Evolutionary conservation across 495 filamentous ascomycete genomes (phyloP), one percentile per base, ranked within the genome.

Genomic region (Neurospora sp.): DNA sequence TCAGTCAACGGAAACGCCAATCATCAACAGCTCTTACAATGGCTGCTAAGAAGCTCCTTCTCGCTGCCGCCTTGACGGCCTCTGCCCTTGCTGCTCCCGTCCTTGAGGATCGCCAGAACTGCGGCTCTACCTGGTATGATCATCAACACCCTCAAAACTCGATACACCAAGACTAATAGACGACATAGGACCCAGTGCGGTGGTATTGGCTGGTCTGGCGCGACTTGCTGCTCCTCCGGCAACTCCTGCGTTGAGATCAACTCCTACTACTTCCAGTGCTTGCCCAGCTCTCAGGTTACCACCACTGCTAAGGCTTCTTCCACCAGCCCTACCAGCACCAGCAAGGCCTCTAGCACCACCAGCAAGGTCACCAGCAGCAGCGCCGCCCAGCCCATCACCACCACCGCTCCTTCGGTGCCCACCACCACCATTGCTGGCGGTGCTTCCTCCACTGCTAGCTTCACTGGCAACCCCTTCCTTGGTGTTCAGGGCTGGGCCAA

Each of bases 401-500:
- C 74, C 3, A 40, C 59, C 17, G 37, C 74, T 27, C 39, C 74
- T 20, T 27, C 71, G 22, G 65, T 70, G 9, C n/a, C 39, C 65
- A 68, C 71, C 8, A 70, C 71, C 68, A 73, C 72, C 70, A 39
- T 72, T 31, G 69, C 73, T 69, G 76, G 75, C 44, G 72, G 73
- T 31, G 70, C 75, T 27, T 44, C 70, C 35, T 41, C 61, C 37
- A 76, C 79, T 2, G 81, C 82, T 16, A 79, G 78, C 73, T 83
- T 79, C 70, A 75, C 80, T 14, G 83, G 84, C 20, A 90, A 90
- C 78, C 87, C 87, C 7, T 89, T 88, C 77, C 74, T 76, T 1
- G 87, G 86, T 6, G 82, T 87, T 53, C 77, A 86, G 73, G 81
- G 84, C 74, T 89, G 87, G 79, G 84, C 84, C 71, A 89, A 89